Evolutionary conservation across 1,139 yeast species (phyloP), one percentile per base, ranked within the genome.

Genomic region (Blastobotrys petasosporus): DNA sequence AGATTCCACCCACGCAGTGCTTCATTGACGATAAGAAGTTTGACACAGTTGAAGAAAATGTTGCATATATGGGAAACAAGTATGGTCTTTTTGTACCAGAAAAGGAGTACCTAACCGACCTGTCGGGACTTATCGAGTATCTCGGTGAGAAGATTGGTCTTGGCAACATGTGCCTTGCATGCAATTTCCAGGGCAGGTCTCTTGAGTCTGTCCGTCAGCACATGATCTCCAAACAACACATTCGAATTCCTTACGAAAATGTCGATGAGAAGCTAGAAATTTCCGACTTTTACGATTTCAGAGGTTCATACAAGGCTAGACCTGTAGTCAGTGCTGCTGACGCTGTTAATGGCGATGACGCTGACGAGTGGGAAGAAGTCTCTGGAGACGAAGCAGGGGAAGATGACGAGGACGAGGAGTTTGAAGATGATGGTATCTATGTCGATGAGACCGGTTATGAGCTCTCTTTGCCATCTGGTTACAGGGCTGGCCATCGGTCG

Each of bases 41-140:
- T 49, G 58, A 56, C 12, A 65, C 76, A 16, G 67, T 80, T 8
- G 90, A 84, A 42, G 82, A 76, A 41, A 85, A 84, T 56, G 75
- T 83, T 20, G 73, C 73, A 28, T 95, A 90, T 64, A 82, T 92
- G 94, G 80, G 77, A 58, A 75, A 73, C 51, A 70, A 67, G 35
- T 95, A 84, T 64, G 97, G 97, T 1, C 71, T 92, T 41, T 92
- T 84, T 54, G 73, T 92, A 13, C 98, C 98, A 0, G 97, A 92
- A 63, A 70, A 73, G 49, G 75, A 76, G 25, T 92, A 77, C 60
- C 71, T 92, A 45, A 71, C 69, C 0, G 86, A 92, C 62, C 67
- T 78, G 45, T 74, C 70, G 37, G 98, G 97, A 0, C 71, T 92
- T 45, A 65, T 94, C 36, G 67, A 70, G 6, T 87, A 86, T 58